Evolutionary conservation across 2,329 filamentous ascomycete species (phyloP), one percentile per base, ranked within the genome.

Genomic region (Aspergillus costaricaensis): DNA sequence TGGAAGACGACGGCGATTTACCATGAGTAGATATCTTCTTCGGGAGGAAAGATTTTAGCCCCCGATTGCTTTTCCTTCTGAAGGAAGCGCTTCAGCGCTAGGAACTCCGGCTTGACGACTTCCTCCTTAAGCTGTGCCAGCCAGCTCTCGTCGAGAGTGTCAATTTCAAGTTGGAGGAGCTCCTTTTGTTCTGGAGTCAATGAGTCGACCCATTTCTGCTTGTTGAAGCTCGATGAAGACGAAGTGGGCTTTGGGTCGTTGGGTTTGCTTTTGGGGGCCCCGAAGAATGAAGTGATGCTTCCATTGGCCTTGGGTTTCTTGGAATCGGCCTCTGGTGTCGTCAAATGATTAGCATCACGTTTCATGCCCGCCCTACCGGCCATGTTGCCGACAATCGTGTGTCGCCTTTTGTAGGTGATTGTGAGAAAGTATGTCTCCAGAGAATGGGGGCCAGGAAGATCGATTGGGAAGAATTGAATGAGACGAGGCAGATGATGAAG

Each of bases 1-100:
- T 14, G 32, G 12, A 15, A 53, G 38, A 36, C 17, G 23, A 47
- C 25, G 17, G 38, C 21, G 47, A 66, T 83, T 59, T 82, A 96
- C 95, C 95, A 99, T 65, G 91, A 95, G 78, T 99, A 99, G 12
- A 99, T 87, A 70, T 99, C 94, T 65, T 92, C 85, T 68, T 87
- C 83, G 0, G 94, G 94, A 3, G 95, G 95, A 70, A 96, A 99
- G 67, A 96, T 85, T 71, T 89, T 93, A 77, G 88, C 89, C 2
- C 89, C 88, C 1, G 84, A 82, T 15, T 85, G 84, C 56, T 88
- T 85, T 80, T 99, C 95, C 57, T 85, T 85, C 71, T 91, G 88
- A 57, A 99, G 79, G 76, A 97, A 99, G 54, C 85, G 84, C 82
- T 99, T 99, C 66, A 99, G 79, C 2, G 91, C 86, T 50, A 99